A percentile compares a stretch with the other conserved stretches of the same genome.
Conservation (phyloP, 805 yeast species). For the Kluyveromyces aestuarii region DNA sequence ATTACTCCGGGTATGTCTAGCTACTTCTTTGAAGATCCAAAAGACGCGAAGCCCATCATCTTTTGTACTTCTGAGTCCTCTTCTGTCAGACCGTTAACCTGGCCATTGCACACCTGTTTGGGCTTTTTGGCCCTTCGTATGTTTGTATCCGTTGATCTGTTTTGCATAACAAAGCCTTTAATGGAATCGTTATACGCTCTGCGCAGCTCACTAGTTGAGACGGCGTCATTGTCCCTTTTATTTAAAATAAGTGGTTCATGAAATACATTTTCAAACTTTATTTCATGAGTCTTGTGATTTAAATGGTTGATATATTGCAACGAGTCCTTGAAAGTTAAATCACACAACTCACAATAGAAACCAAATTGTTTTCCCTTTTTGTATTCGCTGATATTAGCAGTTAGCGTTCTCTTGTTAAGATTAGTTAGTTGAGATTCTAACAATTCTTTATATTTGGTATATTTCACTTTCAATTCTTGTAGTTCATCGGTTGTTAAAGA, state of each 20-base stretch:
- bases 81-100: neutral
- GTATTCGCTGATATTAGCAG: slow-evolving; percentile 22
- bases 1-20: neutral
- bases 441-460: slow-evolving; percentile 17
- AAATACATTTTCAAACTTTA: slow-evolving; percentile 30
- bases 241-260: slow-evolving; percentile 24
- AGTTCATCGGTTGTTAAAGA: slow-evolving; percentile 10
- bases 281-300: slow-evolving; percentile 61
- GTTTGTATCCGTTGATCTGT: slow-evolving; percentile 30
- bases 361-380: slow-evolving; percentile 61
- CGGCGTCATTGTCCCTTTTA: slow-evolving; percentile 30
- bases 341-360: slow-evolving; percentile 75
- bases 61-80: slow-evolving; percentile 23
- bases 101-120: slow-evolving; percentile 4
- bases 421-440: slow-evolving; percentile 21
- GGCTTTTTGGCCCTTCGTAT: slow-evolving; percentile 25
- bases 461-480: slow-evolving; percentile 10
- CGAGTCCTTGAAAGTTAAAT: slow-evolving; percentile 73
- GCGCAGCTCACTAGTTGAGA: slow-evolving; percentile 42
- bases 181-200: slow-evolving; percentile 31
- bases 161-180: slow-evolving; percentile 22
- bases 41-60: slow-evolving; percentile 54
- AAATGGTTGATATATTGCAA: slow-evolving; percentile 76
- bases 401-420: slow-evolving; percentile 28
- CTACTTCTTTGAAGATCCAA: slow-evolving; percentile 40